A percentile compares a stretch with the other conserved stretches of the same genome.
These are phyloP conservation scores for Didymella keratinophila DNA, from an alignment of 2,329 filamentous ascomycete species.

Conservation along the genomic window DNA sequence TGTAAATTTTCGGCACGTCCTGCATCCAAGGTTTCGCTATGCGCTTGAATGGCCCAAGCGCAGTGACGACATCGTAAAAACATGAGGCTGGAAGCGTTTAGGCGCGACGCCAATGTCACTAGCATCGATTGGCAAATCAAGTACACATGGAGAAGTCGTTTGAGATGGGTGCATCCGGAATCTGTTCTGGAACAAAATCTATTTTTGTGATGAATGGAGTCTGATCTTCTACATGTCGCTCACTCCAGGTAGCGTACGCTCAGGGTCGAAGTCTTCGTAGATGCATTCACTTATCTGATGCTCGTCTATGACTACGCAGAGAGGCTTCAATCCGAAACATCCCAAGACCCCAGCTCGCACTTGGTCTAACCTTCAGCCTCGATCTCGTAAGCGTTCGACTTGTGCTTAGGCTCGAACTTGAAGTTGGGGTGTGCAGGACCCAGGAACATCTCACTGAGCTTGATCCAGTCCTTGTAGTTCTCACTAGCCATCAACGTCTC, in stretches of 20 bases:
- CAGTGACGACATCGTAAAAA: slow-evolving; percentile 21
- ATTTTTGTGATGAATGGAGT: background rate
- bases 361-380: slow-evolving; percentile 58
- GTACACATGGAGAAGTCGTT: background rate
- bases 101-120: background rate
- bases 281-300: background rate
- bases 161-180: background rate
- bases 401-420: slow-evolving; percentile 96
- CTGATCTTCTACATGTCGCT: background rate
- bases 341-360: too few relatives aligned
- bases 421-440: slow-evolving; percentile 90
- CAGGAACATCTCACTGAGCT: slow-evolving; percentile 98
- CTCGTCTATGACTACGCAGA: background rate
- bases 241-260: background rate
- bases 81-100: slow-evolving; percentile 7
- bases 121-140: background rate
- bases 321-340: background rate
- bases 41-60: slow-evolving; percentile 15
- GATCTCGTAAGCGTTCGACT: slow-evolving; percentile 87
- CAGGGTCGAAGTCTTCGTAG: background rate
- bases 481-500: slow-evolving; percentile 91
- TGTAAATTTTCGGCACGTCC: slow-evolving; percentile 15
- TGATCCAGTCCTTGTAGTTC: slow-evolving; percentile 98
- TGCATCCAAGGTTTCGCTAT: slow-evolving; percentile 11
- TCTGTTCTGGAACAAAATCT: background rate